Percentiles rank a stretch among this genome's conserved stretches.
Conservation (phyloP, 164 flowering plant species). For the Berberis thunbergii region DNA sequence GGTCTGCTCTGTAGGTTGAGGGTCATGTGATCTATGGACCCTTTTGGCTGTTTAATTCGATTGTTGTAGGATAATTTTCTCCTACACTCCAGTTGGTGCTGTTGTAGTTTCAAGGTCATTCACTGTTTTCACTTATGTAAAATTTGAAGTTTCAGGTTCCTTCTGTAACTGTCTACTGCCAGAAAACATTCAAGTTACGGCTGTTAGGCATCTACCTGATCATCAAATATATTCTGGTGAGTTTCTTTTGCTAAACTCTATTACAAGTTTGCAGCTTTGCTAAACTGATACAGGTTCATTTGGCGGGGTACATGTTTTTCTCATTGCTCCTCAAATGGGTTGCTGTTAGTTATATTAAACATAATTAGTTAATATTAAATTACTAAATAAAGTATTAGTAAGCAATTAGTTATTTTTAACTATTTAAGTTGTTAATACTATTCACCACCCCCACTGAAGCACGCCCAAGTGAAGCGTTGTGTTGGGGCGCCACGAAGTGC, state of each 20-base stretch:
- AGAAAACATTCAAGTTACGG: conserved; percentile 59
- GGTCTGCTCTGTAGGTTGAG: background rate
- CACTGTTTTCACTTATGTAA: background rate
- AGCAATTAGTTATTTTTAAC: too few relatives aligned
- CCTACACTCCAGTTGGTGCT: too few relatives aligned
- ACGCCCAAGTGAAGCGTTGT: too few relatives aligned
- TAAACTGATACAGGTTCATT: background rate
- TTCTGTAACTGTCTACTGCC: conserved; percentile 87
- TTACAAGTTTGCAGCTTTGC: background rate
- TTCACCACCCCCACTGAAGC: too few relatives aligned
- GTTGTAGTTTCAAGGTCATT: background rate
- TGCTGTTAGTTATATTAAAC: too few relatives aligned
- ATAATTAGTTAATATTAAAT: too few relatives aligned
- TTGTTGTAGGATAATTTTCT: too few relatives aligned
- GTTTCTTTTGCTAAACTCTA: conserved; percentile 4
- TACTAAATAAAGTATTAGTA: too few relatives aligned
- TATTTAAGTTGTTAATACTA: too few relatives aligned
- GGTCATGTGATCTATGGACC: background rate
- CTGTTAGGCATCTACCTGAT: conserved; percentile 71
- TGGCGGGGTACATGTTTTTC: background rate
- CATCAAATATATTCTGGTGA: conserved; percentile 51
- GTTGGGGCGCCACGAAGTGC: too few relatives aligned
- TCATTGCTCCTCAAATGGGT: too few relatives aligned
- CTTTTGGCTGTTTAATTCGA: too few relatives aligned
- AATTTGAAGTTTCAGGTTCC: conserved; percentile 62